Evolutionary conservation across 2,329 filamentous ascomycete species (phyloP), one percentile per base, ranked within the genome.

Genomic region (Didymellaceae sp.): DNA sequence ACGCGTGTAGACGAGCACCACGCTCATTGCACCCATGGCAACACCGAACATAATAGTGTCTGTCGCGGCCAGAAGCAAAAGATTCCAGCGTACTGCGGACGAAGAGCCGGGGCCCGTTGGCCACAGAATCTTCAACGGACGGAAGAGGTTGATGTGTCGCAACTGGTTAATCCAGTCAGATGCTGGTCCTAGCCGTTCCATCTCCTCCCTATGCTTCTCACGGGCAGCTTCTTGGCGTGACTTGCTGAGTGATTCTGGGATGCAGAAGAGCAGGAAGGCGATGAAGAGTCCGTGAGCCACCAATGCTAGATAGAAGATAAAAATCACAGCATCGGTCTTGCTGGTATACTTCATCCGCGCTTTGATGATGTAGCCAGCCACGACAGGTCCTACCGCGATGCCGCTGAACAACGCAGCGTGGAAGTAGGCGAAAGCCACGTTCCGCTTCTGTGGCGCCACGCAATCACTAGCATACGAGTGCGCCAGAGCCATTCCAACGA

Each of bases 381-480:
- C 67, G 2, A 95, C 80, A 6, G 94, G 94, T 0, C 94, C 94
- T 24, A 93, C 74, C 0, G 94, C 93, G 35, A 97, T 84, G n/a
- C 94, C 94, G 1, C 83, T 82, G 72, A 96, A 97, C 7, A 99
- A 79, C 60, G 88, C 91, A 9, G 90, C 91, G 64, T 97, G 90
- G 63, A 97, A 87, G 68, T 92, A 93, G 6, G 91, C 92, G 71
- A 97, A 94, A 4, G 86, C 85, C 6, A 96, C 88, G 52, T 88
- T 89, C 16, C 94, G 86, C 65, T 84, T 85, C 22, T 89, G 87
- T 0, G 91, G 89, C 4, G 88, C 79, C 0, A 91, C 93, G 73
- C 91, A 96, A 72, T 99, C 94, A 31, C 90, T 87, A 10, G 89
- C 87, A 72, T 97, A 99, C 0, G 93, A 91, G 70, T 95, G 87